Conservation (phyloP, 805 yeast species). For the Danielia oregonensis region DNA sequence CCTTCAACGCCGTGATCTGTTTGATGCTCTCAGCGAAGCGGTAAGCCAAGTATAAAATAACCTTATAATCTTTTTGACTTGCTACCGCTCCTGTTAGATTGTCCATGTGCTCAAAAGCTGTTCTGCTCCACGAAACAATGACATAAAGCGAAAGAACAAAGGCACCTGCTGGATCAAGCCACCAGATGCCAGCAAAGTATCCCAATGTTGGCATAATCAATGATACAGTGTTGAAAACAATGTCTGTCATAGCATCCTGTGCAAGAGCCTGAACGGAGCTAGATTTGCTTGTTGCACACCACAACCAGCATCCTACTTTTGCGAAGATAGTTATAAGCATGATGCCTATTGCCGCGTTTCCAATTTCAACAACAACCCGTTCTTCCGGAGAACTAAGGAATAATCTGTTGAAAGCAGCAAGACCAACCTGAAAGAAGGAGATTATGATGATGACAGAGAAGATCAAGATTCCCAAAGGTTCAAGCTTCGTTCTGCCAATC, state of each 20-base stretch:
- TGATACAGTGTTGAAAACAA: conserved; percentile 68
- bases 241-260: conserved; percentile 78
- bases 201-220: conserved; percentile 68
- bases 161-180: conserved; percentile 78
- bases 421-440: conserved; percentile 69
- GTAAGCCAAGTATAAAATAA: conserved; percentile 60
- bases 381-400: conserved; percentile 30
- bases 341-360: conserved; percentile 47
- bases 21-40: conserved; percentile 67
- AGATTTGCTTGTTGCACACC: conserved; percentile 59
- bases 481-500: conserved; percentile 67
- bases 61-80: conserved; percentile 56
- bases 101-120: conserved; percentile 68
- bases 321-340: conserved; percentile 62
- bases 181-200: conserved; percentile 49
- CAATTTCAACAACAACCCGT: conserved; percentile 42
- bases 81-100: conserved; percentile 76
- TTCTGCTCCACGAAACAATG: conserved; percentile 57
- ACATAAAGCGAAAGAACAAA: conserved; percentile 58
- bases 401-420: conserved; percentile 53
- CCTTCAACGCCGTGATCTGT: conserved; percentile 61
- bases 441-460: conserved; percentile 69
- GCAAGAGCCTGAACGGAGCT: conserved; percentile 75
- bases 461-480: conserved; percentile 74
- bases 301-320: conserved; percentile 57